Evolutionary conservation across 257 asterid genomes (phyloP).

Genomic region (Capsicum baccatum): DNA sequence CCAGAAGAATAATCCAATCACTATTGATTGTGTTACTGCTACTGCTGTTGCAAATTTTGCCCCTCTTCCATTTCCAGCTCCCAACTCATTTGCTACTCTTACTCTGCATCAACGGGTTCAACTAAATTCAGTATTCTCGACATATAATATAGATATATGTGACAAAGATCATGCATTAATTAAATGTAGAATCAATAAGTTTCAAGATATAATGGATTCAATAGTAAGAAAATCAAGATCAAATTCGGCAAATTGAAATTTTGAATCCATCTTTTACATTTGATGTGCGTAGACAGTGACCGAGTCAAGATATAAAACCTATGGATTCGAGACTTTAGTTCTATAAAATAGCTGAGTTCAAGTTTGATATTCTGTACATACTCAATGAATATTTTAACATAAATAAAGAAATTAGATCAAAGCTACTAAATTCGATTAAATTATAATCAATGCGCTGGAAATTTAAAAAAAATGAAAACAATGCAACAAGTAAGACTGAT

Average conservation of each 20-base stretch:
- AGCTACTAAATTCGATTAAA: neutral
- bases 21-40: conserved; percentile 49
- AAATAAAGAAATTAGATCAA: neutral
- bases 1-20: conserved; percentile 56
- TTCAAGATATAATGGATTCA: neutral
- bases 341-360: neutral
- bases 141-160: neutral
- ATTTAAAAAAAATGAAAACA: no score
- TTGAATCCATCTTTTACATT: neutral
- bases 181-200: no score
- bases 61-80: conserved; percentile 66
- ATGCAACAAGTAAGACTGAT: neutral
- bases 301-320: neutral
- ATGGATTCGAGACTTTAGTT: neutral
- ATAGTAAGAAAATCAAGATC: neutral
- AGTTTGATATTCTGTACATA: neutral
- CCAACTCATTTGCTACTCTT: conserved; percentile 80
- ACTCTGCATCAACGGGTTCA: conserved; percentile 47
- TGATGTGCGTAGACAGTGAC: neutral
- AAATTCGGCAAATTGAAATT: neutral
- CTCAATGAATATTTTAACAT: neutral
- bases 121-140: neutral
- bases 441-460: neutral
- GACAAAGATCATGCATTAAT: no score
- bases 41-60: conserved; percentile 62